Evolutionary conservation across 495 filamentous ascomycete genomes (phyloP).

Genomic region (Xylaria curta): DNA sequence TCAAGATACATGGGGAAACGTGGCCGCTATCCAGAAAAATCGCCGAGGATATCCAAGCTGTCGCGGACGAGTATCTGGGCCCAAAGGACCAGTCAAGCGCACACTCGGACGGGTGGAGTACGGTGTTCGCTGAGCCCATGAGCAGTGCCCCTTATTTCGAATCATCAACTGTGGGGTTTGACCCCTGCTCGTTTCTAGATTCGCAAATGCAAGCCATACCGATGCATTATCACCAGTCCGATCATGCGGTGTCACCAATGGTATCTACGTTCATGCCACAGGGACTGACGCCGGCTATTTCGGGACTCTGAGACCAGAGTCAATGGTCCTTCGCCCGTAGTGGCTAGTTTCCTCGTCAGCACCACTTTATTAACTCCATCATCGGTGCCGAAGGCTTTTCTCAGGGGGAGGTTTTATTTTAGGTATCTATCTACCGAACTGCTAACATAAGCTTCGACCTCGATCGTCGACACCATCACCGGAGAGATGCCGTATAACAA

Average conservation of each 20-base stretch:
- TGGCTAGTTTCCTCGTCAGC: background rate
- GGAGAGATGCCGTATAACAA: background rate
- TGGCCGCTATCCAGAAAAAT: conserved; percentile 71
- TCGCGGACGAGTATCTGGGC: conserved; percentile 54
- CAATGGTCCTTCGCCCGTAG: background rate
- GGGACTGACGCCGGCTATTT: background rate
- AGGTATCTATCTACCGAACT: background rate
- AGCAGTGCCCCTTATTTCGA: conserved; percentile 14
- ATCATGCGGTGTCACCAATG: background rate
- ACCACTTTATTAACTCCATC: too few relatives aligned
- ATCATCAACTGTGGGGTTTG: background rate
- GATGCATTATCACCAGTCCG: background rate
- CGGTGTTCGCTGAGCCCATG: conserved; percentile 3
- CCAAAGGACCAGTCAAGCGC: conserved; percentile 29
- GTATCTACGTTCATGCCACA: background rate
- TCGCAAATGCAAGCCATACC: conserved; percentile 4
- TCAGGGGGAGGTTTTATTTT: background rate
- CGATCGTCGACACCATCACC: background rate
- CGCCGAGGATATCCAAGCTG: conserved; percentile 64
- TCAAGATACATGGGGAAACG: conserved; percentile 66
- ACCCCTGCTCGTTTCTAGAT: conserved; percentile 4
- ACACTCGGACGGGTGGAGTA: conserved; percentile 31
- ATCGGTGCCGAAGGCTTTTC: background rate
- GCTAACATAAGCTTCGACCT: background rate
- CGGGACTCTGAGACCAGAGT: background rate